phyloP scores from a whole-genome alignment of 2,329 filamentous ascomycete genomes.

The Diplocarpon rosae region DNA sequence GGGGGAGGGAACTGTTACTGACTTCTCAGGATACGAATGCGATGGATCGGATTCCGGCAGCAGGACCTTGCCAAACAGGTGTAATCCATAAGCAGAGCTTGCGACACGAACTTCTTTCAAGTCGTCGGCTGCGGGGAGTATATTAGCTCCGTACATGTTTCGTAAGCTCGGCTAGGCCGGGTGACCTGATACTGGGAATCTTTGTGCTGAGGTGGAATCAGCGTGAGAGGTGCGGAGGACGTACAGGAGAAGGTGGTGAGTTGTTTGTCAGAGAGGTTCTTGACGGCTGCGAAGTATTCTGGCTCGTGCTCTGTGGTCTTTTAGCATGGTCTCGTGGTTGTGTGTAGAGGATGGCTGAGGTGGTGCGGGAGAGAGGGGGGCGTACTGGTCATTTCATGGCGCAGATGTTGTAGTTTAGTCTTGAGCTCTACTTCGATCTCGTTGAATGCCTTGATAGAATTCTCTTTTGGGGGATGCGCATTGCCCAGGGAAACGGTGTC shows the following conservation, averaged over 20 bases:
- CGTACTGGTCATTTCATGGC: constrained; percentile 36
- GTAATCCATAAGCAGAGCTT: constrained; percentile 33
- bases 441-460: constrained; percentile 39
- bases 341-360: neutral
- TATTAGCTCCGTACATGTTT: neutral
- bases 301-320: constrained; percentile 37
- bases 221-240: constrained; percentile 5
- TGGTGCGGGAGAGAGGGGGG: neutral
- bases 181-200: no score
- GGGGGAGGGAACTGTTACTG: neutral
- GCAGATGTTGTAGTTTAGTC: constrained; percentile 37
- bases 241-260: constrained; percentile 26
- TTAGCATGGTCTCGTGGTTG: no score
- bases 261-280: constrained; percentile 20
- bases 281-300: constrained; percentile 42
- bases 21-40: constrained; percentile 9
- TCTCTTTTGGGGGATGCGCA: constrained; percentile 34
- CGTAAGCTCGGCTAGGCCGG: no score
- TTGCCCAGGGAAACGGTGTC: constrained; percentile 41
- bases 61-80: constrained; percentile 39
- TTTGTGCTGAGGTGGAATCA: no score
- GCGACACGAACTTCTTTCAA: constrained; percentile 36
- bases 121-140: constrained; percentile 30
- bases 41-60: constrained; percentile 29
- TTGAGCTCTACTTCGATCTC: constrained; percentile 41